Conservation (phyloP, 148 eudicot genomes). For the Vaccinium darrowii region DNA sequence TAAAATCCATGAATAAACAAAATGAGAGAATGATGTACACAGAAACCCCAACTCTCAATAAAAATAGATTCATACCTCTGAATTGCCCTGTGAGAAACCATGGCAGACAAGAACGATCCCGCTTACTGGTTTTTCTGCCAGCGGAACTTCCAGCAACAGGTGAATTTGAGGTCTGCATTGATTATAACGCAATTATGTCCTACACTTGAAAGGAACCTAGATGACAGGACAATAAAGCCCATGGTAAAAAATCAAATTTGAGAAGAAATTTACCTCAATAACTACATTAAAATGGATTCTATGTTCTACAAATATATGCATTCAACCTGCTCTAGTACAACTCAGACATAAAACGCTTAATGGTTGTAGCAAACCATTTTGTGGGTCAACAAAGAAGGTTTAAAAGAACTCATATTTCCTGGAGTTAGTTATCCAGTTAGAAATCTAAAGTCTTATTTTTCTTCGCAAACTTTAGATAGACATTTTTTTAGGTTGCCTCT, state of each 20-base stretch:
- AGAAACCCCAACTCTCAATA: not conserved
- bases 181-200: constrained; percentile 23
- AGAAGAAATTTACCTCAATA: not conserved
- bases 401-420: not conserved
- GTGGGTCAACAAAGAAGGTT: not conserved
- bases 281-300: not conserved
- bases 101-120: constrained; percentile 73
- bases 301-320: not conserved
- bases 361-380: not conserved
- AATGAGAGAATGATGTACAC: not conserved
- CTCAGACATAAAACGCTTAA: not conserved
- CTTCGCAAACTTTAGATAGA: too few relatives aligned
- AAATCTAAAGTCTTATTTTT: not conserved
- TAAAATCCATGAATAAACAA: not conserved
- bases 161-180: constrained; percentile 86
- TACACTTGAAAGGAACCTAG: constrained; percentile 13
- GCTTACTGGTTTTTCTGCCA: constrained; percentile 64
- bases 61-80: constrained; percentile 38
- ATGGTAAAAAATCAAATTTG: not conserved
- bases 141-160: constrained; percentile 80
- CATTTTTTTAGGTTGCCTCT: too few relatives aligned
- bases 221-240: constrained; percentile 8
- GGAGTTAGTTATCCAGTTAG: not conserved
- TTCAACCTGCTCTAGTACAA: not conserved
- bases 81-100: constrained; percentile 48